Evolutionary conservation across 192 early-diverging fungal genomes (phyloP).

Genomic region (Coemansia erecta): DNA sequence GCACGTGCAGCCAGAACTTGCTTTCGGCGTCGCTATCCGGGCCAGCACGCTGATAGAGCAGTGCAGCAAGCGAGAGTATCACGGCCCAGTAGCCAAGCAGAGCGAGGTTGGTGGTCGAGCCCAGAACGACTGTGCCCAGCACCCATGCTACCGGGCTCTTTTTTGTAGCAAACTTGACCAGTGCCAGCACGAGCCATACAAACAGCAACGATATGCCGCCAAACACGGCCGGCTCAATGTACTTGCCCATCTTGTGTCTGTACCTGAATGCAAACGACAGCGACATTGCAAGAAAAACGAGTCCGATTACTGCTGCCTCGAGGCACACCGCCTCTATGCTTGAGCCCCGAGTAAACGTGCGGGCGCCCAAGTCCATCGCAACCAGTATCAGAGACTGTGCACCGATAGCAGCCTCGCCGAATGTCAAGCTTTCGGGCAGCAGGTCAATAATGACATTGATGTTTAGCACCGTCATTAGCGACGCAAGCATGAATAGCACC

Average conservation of each 20-base stretch:
- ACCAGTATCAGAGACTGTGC: constrained; percentile 22
- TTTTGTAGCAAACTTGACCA: neutral
- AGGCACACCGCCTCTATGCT: constrained; percentile 9
- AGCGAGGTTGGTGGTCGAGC: constrained; percentile 1
- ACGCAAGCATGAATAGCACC: neutral
- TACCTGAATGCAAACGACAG: neutral
- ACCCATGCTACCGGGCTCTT: constrained; percentile 6
- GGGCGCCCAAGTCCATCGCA: constrained; percentile 7
- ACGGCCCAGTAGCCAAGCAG: constrained; percentile 28
- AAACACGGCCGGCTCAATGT: neutral
- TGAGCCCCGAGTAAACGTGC: neutral
- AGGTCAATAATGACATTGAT: neutral
- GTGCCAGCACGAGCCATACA: neutral
- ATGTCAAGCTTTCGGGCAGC: constrained; percentile 33
- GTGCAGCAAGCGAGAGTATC: constrained; percentile 13
- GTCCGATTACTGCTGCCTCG: constrained; percentile 14
- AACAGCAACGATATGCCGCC: neutral
- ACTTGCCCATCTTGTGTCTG: neutral
- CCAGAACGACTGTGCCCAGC: neutral
- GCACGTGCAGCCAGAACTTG: constrained; percentile 58
- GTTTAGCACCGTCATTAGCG: neutral
- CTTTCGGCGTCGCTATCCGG: neutral
- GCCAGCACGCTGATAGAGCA: neutral
- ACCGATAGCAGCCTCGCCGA: constrained; percentile 35
- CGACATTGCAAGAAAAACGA: neutral